Evolutionary conservation across 352 stramenopile species (phyloP).

Genomic region (Pythium brachiatum): DNA sequence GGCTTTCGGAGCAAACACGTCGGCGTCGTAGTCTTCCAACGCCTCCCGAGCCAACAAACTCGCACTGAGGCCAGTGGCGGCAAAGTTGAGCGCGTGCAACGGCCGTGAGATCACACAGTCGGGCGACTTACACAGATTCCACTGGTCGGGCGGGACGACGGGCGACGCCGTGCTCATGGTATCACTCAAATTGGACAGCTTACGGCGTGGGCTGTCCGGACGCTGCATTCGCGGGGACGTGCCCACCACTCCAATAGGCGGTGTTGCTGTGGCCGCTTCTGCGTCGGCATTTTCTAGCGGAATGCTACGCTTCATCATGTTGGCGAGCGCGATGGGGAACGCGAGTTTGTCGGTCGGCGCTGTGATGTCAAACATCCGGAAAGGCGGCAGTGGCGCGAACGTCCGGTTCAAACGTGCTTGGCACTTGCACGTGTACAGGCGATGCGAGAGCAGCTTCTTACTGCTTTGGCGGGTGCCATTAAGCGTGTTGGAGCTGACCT

Average conservation of each 20-base stretch:
- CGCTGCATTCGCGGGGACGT: neutral
- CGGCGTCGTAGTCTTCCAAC: constrained; percentile 63
- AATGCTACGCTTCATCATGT: constrained; percentile 33
- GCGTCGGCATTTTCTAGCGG: neutral
- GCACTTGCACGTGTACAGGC: constrained; percentile 44
- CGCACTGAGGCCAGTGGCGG: constrained; percentile 30
- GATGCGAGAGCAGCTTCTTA: constrained; percentile 29
- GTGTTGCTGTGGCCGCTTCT: neutral
- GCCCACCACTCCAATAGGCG: neutral
- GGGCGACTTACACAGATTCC: constrained; percentile 47
- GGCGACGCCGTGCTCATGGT: constrained; percentile 16
- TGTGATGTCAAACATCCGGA: constrained; percentile 75
- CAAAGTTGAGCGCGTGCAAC: constrained; percentile 2
- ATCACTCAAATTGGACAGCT: constrained; percentile 25
- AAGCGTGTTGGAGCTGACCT: neutral
- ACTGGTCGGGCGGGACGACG: constrained; percentile 26
- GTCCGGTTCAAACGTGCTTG: constrained; percentile 37
- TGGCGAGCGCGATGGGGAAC: constrained; percentile 54
- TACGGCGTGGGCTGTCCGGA: constrained; percentile 4
- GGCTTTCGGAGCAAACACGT: constrained; percentile 43
- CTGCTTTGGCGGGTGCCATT: constrained; percentile 5
- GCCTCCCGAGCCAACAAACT: constrained; percentile 40
- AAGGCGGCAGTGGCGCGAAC: constrained; percentile 62
- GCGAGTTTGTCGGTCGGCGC: constrained; percentile 40
- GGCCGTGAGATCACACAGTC: constrained; percentile 34